Evolutionary conservation across 805 yeast species (phyloP).

Genomic region (Metschnikowia peoriensis): DNA sequence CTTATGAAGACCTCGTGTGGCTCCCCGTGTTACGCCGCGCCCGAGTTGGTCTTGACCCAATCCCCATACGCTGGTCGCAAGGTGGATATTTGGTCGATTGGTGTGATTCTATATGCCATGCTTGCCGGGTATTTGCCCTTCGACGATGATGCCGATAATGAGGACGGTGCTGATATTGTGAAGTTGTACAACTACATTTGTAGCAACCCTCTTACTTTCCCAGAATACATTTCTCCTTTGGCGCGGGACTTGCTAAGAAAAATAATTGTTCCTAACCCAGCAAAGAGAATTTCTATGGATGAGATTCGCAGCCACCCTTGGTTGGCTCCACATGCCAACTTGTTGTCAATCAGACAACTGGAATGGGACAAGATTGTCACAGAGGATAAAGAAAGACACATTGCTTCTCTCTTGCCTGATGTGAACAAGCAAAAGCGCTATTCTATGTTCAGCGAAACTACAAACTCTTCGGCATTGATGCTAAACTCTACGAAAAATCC

Average conservation of each 20-base stretch:
- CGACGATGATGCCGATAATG: constrained; percentile 96
- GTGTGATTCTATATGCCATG: constrained; percentile 95
- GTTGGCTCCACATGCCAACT: constrained; percentile 80
- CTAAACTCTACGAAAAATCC: constrained; percentile 24
- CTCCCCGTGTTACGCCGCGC: constrained; percentile 98
- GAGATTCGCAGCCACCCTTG: constrained; percentile 82
- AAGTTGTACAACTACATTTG: constrained; percentile 90
- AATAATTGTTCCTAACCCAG: constrained; percentile 83
- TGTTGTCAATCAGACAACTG: constrained; percentile 77
- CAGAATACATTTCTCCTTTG: constrained; percentile 86
- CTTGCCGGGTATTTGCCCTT: constrained; percentile 95
- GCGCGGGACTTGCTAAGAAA: constrained; percentile 88
- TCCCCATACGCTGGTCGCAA: constrained; percentile 87
- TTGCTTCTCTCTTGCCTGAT: constrained; percentile 8
- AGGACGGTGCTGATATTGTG: constrained; percentile 93
- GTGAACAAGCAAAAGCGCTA: constrained; percentile 39
- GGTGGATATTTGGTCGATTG: constrained; percentile 97
- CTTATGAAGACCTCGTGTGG: constrained; percentile 95
- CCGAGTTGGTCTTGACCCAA: constrained; percentile 87
- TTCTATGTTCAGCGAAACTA: constrained; percentile 43
- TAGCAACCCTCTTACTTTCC: constrained; percentile 87
- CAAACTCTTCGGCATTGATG: constrained; percentile 36
- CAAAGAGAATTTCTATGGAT: constrained; percentile 62
- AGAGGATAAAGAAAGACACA: constrained; percentile 25
- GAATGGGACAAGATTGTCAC: constrained; percentile 77